A percentile compares a stretch with the other conserved stretches of the same genome.
phyloP scores from a whole-genome alignment of 169 alveolate genomes.

The Plasmodium knowlesi region DNA sequence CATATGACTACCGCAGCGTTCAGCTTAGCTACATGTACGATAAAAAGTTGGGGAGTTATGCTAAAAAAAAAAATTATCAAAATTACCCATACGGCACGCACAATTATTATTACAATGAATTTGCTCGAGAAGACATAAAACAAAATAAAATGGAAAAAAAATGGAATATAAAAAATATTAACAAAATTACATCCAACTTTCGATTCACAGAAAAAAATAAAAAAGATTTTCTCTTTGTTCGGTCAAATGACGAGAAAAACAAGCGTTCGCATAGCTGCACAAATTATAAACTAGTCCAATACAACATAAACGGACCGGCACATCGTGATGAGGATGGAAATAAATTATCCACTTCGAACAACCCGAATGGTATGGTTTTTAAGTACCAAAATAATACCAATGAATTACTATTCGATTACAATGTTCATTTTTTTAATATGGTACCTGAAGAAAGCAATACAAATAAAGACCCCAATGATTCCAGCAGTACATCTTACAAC shows the following conservation, averaged over 20 bases:
- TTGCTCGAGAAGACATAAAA: neutral
- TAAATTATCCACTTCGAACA: neutral
- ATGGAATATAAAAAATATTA: constrained; percentile 27
- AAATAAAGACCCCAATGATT: neutral
- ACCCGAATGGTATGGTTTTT: constrained; percentile 12
- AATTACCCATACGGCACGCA: neutral
- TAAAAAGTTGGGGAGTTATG: neutral
- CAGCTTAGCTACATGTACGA: constrained; percentile 8
- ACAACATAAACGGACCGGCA: neutral
- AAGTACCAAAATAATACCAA: constrained; percentile 12
- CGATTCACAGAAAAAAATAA: constrained; percentile 2
- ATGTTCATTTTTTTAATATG: neutral
- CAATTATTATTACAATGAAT: constrained; percentile 1
- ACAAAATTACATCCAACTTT: constrained; percentile 11
- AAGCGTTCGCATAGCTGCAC: constrained; percentile 27
- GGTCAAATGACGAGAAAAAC: neutral
- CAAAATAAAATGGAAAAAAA: neutral
- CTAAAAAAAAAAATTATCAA: neutral
- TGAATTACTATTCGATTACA: neutral
- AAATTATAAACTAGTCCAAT: neutral
- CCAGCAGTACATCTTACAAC: neutral
- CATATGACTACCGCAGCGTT: neutral
- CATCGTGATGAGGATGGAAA: constrained; percentile 1
- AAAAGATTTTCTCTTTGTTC: neutral
- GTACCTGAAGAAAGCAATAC: neutral